Conservation (phyloP, 345 rosid species). For the Populus ilicifolia region DNA sequence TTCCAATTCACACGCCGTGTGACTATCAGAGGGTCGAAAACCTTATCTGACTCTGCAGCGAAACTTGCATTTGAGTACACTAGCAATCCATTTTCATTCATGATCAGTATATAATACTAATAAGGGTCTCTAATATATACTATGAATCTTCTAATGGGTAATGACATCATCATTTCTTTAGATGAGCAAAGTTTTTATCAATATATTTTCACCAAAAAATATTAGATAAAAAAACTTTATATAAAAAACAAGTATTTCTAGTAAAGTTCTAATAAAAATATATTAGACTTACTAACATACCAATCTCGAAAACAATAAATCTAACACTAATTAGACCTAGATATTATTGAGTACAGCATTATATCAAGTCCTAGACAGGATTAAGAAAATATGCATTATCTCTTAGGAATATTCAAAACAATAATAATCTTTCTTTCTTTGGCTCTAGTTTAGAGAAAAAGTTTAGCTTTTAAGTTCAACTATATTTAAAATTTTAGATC, state of each 20-base stretch:
- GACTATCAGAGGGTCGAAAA: neutral
- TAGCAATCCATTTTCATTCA: neutral
- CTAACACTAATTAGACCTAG: fast-evolving
- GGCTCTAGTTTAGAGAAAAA: too few relatives aligned
- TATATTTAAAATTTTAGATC: too few relatives aligned
- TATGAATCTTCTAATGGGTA: neutral
- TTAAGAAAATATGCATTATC: fast-evolving
- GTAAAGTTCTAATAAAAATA: fast-evolving
- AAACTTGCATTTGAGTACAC: neutral
- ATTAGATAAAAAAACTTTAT: too few relatives aligned
- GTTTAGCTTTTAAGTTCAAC: fast-evolving
- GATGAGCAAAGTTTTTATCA: too few relatives aligned
- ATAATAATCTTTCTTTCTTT: too few relatives aligned
- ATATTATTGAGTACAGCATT: fast-evolving
- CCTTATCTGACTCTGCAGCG: too few relatives aligned
- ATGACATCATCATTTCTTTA: neutral
- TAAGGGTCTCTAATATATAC: neutral
- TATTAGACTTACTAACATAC: fast-evolving
- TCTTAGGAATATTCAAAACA: fast-evolving
- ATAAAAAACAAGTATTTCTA: fast-evolving
- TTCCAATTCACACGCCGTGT: neutral
- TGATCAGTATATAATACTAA: neutral
- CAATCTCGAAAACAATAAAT: fast-evolving
- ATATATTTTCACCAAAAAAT: too few relatives aligned
- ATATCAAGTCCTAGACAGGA: fast-evolving